Evolutionary conservation across 768 basidiomycete species (phyloP).

Genomic region (Naganishia vishniacii): DNA sequence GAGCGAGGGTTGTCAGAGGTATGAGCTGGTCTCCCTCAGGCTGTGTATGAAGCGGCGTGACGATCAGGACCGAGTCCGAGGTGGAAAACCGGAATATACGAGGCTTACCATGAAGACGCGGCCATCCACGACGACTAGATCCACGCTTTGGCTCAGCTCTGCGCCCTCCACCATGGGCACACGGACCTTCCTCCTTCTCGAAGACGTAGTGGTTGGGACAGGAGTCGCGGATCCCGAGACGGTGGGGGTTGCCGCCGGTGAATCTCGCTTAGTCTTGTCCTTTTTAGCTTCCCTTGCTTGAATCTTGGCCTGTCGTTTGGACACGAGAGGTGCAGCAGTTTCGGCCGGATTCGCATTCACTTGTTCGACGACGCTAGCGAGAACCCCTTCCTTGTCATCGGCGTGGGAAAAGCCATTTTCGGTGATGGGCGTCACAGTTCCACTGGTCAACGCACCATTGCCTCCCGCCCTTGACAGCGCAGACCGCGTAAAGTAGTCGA

Average conservation of each 20-base stretch:
- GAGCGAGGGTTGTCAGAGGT: conserved; percentile 13
- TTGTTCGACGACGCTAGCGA: conserved; percentile 20
- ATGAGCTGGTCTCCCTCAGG: conserved; percentile 4
- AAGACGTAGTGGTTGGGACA: neutral
- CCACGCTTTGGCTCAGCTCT: conserved; percentile 33
- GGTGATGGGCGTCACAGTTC: neutral
- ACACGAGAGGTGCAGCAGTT: neutral
- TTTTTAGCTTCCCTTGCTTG: conserved; percentile 24
- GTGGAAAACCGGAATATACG: neutral
- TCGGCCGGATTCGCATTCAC: neutral
- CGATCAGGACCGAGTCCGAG: neutral
- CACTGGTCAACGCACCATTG: neutral
- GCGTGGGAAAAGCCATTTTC: neutral
- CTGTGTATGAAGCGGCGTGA: neutral
- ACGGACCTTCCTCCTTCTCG: conserved; percentile 41
- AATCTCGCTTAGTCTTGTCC: conserved; percentile 14
- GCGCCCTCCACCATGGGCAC: conserved; percentile 44
- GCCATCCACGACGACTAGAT: conserved; percentile 42
- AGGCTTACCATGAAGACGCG: conserved; percentile 46
- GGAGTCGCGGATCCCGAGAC: conserved; percentile 23
- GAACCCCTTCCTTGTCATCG: conserved; percentile 6
- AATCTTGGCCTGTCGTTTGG: conserved; percentile 27
- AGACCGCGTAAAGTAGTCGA: conserved; percentile 50
- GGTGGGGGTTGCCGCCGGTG: neutral
- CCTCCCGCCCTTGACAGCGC: conserved; percentile 1